These are phyloP conservation scores for Cyberlindnera saturnus DNA, from an alignment of 805 yeast genomes.

Conservation along the genomic window DNA sequence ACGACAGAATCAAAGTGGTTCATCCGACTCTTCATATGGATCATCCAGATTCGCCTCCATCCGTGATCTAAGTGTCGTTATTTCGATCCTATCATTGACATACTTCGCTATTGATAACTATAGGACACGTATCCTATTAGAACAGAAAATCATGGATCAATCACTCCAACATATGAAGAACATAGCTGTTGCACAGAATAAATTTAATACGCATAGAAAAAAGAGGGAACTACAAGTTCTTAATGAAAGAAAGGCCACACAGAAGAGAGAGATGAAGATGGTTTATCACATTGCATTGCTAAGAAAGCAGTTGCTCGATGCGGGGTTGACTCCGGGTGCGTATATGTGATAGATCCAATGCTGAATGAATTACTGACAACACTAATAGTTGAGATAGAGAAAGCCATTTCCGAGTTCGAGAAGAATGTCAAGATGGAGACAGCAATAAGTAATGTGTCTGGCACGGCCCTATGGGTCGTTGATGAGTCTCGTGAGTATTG, in stretches of 20 bases:
- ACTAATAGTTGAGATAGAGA: conserved; percentile 36
- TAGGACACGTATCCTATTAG: conserved; percentile 32
- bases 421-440: conserved; percentile 51
- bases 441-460: conserved; percentile 48
- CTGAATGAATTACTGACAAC: conserved; percentile 7
- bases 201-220: conserved; percentile 43
- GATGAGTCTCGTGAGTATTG: conserved; percentile 33
- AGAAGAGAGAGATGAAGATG: conserved; percentile 51
- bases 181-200: conserved; percentile 36
- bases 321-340: conserved; percentile 47
- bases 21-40: background rate
- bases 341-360: conserved; percentile 1
- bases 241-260: conserved; percentile 44
- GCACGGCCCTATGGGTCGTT: conserved; percentile 53
- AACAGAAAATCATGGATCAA: conserved; percentile 24
- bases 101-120: conserved; percentile 51
- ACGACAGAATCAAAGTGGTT: background rate
- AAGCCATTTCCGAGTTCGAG: conserved; percentile 51
- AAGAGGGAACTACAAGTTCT: conserved; percentile 46
- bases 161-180: conserved; percentile 28
- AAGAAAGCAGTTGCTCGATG: conserved; percentile 52
- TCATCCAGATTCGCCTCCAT: conserved; percentile 8
- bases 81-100: conserved; percentile 38
- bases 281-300: conserved; percentile 61
- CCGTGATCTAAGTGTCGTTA: conserved; percentile 35